Conservation (phyloP, 1,284 basidiomycete genomes). For the Blastosporella zonata region DNA sequence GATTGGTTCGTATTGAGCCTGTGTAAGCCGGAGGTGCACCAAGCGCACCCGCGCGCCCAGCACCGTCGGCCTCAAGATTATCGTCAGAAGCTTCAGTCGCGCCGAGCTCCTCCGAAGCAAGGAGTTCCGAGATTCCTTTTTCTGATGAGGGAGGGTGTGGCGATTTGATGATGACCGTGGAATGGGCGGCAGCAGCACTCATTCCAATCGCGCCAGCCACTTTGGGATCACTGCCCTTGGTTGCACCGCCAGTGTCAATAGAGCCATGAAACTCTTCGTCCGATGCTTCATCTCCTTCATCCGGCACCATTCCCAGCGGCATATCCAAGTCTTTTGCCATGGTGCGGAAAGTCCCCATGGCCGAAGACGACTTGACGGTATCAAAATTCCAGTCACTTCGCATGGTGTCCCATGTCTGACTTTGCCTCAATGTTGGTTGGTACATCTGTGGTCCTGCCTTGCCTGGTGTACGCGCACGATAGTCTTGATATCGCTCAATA, state of each 20-base stretch:
- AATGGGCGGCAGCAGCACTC: conserved; percentile 56
- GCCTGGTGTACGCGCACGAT: conserved; percentile 54
- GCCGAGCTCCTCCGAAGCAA: conserved; percentile 31
- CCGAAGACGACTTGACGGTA: conserved; percentile 73
- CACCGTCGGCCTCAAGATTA: conserved; percentile 31
- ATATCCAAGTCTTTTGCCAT: conserved; percentile 60
- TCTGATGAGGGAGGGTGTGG: conserved; percentile 29
- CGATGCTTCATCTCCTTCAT: conserved; percentile 39
- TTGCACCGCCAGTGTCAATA: conserved; percentile 55
- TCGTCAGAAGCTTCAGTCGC: conserved; percentile 39
- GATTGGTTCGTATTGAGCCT: conserved; percentile 49
- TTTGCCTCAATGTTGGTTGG: conserved; percentile 55
- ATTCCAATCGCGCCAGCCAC: conserved; percentile 42
- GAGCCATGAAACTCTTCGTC: conserved; percentile 48
- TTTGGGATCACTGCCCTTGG: conserved; percentile 60
- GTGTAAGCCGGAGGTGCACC: conserved; percentile 63
- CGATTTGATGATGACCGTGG: conserved; percentile 66
- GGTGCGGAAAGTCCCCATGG: conserved; percentile 70
- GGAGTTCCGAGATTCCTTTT: conserved; percentile 40
- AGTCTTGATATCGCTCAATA: conserved; percentile 80
- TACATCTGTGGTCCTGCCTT: conserved; percentile 49
- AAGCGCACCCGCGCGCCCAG: conserved; percentile 26
- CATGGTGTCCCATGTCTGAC: conserved; percentile 72
- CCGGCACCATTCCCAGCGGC: conserved; percentile 53
- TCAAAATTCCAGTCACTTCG: conserved; percentile 96